A percentile compares a stretch with the other conserved stretches of the same genome.
These are phyloP conservation scores for Linum tenue DNA, from an alignment of 345 rosid species.

Conservation along the genomic window DNA sequence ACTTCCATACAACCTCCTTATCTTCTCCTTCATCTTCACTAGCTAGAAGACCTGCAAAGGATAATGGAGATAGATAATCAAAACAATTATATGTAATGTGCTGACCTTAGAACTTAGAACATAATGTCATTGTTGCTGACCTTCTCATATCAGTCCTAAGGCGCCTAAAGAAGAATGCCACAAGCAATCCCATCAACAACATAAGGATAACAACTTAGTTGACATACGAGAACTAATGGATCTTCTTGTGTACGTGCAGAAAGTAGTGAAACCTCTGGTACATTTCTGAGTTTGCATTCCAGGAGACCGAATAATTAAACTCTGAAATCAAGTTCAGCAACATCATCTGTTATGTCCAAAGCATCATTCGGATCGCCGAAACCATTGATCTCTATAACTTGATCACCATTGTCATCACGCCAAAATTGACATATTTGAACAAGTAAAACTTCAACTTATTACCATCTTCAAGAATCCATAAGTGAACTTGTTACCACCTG, in stretches of 20 bases:
- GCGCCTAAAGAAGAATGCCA: conserved; percentile 43
- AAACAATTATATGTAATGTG: neutral
- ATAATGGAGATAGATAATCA: conserved; percentile 4
- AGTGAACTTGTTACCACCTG: conserved; percentile 77
- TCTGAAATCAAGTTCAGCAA: conserved; percentile 45
- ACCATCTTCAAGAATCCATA: conserved; percentile 27
- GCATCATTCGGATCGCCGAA: conserved; percentile 51
- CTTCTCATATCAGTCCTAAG: conserved; percentile 60
- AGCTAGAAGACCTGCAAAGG: conserved; percentile 35
- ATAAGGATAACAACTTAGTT: conserved; percentile 43
- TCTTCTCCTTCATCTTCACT: conserved; percentile 76
- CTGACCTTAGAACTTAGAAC: neutral
- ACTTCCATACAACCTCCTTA: conserved; percentile 73
- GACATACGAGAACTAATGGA: conserved; percentile 68
- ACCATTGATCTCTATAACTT: conserved; percentile 45
- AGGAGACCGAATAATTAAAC: conserved; percentile 65
- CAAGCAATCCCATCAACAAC: conserved; percentile 51
- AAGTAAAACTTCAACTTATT: conserved; percentile 40
- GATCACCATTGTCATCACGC: conserved; percentile 46
- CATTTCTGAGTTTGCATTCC: conserved; percentile 50
- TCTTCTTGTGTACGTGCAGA: conserved; percentile 42
- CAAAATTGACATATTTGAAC: conserved; percentile 59
- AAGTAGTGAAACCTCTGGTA: conserved; percentile 39
- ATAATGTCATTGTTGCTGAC: conserved; percentile 22
- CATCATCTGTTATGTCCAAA: conserved; percentile 59